Percentiles rank a stretch among this genome's conserved stretches.
Evolutionary conservation across 768 basidiomycete genomes (phyloP).

Genomic region (Kwoniella mangroviensis): DNA sequence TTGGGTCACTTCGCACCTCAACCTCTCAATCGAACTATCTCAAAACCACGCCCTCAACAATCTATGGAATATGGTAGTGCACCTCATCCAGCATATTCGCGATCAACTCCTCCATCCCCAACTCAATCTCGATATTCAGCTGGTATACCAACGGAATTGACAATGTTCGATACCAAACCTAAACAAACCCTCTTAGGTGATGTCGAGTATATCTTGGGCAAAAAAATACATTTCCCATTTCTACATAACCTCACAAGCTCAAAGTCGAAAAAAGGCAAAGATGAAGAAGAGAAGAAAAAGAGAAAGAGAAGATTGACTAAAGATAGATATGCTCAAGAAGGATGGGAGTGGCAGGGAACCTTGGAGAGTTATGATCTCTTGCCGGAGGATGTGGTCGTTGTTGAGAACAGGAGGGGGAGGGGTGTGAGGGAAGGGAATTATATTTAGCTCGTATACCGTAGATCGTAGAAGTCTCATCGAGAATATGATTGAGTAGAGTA

Average conservation of each 20-base stretch:
- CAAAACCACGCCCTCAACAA: background rate
- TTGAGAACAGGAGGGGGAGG: conserved; percentile 23
- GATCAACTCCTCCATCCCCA: background rate
- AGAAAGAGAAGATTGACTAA: conserved; percentile 27
- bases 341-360: conserved; percentile 11
- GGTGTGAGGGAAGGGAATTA: conserved; percentile 46
- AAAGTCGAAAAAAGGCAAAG: conserved; percentile 7
- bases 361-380: conserved; percentile 2
- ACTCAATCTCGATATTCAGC: background rate
- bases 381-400: conserved; percentile 16
- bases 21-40: conserved; percentile 1
- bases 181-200: conserved; percentile 37
- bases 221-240: conserved; percentile 44
- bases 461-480: background rate
- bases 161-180: conserved; percentile 37
- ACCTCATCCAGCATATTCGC: conserved; percentile 15
- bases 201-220: conserved; percentile 44
- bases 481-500: no score
- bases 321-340: conserved; percentile 30
- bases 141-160: conserved; percentile 34
- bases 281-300: conserved; percentile 13
- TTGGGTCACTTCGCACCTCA: conserved; percentile 14
- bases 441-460: conserved; percentile 16
- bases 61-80: background rate
- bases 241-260: conserved; percentile 7